Evolutionary conservation across 192 early-diverging fungal genomes (phyloP).

Genomic region (Phlyctochytrium arcticum): DNA sequence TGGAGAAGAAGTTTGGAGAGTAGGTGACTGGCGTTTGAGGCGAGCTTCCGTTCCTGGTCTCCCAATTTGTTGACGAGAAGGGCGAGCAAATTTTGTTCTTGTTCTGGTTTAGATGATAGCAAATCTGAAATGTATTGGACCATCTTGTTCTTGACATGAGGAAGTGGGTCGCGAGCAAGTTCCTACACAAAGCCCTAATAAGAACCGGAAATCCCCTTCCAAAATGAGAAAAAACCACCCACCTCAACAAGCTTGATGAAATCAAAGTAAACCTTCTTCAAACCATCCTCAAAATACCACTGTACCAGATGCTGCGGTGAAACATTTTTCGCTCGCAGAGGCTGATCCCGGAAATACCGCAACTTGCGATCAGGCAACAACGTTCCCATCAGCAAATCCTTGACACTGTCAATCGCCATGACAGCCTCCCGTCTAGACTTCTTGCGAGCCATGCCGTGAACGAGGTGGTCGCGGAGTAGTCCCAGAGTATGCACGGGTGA

Average conservation of each 20-base stretch:
- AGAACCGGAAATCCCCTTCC: neutral
- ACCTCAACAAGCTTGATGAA: constrained; percentile 87
- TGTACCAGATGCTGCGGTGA: constrained; percentile 72
- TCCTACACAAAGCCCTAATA: constrained; percentile 44
- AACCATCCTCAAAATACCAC: constrained; percentile 92
- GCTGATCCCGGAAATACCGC: constrained; percentile 89
- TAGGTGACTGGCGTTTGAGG: constrained; percentile 77
- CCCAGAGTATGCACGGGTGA: constrained; percentile 84
- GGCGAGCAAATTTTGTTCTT: constrained; percentile 90
- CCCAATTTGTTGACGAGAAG: constrained; percentile 95
- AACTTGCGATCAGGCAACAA: constrained; percentile 88
- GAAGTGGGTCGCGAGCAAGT: constrained; percentile 80
- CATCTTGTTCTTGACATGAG: constrained; percentile 78
- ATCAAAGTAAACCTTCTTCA: constrained; percentile 90
- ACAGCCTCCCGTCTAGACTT: constrained; percentile 84
- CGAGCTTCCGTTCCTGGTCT: constrained; percentile 81
- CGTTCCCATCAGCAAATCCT: constrained; percentile 81
- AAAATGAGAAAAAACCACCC: constrained; percentile 7
- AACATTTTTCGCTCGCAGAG: constrained; percentile 54
- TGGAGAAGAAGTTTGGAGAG: constrained; percentile 72
- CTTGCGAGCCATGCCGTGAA: constrained; percentile 75
- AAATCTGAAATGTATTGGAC: constrained; percentile 73
- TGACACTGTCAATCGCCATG: constrained; percentile 79
- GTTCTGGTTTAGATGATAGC: constrained; percentile 83
- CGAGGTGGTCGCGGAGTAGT: constrained; percentile 63